phyloP scores from a whole-genome alignment of 306 rosid species.

The Prunus mume region DNA sequence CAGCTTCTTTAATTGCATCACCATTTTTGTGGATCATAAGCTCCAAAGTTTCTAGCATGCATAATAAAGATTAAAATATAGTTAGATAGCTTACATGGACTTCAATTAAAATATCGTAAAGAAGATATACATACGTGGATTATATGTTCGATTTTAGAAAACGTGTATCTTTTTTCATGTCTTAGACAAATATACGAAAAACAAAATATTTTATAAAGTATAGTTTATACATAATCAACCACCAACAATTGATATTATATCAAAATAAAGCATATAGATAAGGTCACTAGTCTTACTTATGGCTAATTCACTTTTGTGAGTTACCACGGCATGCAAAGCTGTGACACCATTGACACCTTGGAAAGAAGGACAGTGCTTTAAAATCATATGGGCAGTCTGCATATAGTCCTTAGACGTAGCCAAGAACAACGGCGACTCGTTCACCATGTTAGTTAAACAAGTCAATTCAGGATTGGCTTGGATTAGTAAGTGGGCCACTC shows the following conservation, averaged over 20 bases:
- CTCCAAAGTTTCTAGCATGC: no score
- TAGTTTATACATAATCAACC: no score
- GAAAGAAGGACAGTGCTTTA: not conserved
- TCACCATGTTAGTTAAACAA: not conserved
- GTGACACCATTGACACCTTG: slow-evolving; percentile 4
- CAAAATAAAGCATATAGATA: no score
- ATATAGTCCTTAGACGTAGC: not conserved
- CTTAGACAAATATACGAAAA: no score
- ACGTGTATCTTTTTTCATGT: no score
- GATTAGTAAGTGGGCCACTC: not conserved
- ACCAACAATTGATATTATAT: not conserved
- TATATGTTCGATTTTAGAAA: no score
- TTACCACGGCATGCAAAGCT: slow-evolving; percentile 10
- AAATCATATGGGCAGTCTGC: not conserved
- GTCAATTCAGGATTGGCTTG: slow-evolving; percentile 3
- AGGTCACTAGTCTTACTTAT: no score
- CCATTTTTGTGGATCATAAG: not conserved
- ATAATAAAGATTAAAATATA: no score
- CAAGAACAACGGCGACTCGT: slow-evolving; percentile 17
- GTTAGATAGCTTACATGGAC: no score
- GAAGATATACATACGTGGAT: no score
- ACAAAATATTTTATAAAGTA: no score
- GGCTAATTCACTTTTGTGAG: not conserved
- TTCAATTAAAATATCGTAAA: no score
- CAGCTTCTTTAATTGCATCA: not conserved